These are phyloP conservation scores for Dendrobium officinale DNA, from an alignment of 106 monocot species.

Conservation along the genomic window DNA sequence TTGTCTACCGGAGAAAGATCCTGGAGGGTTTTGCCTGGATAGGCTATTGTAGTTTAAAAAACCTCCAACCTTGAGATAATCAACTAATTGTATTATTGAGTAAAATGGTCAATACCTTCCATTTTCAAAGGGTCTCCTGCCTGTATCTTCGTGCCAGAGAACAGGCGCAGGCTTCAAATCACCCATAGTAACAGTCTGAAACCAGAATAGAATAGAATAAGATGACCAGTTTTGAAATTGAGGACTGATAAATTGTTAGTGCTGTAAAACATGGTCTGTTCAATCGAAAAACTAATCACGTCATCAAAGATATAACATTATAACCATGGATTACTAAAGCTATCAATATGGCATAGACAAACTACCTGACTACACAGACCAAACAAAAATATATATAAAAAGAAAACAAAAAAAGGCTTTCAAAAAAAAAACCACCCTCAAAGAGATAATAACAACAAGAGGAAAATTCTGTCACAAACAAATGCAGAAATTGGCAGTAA, in stretches of 20 bases:
- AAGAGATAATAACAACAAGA: no score
- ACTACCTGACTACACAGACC: no score
- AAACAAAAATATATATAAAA: no score
- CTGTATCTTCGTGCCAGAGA: constrained; percentile 93
- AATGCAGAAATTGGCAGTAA: no score
- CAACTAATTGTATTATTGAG: not conserved
- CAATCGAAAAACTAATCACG: not conserved
- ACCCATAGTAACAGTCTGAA: constrained; percentile 54
- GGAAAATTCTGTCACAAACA: no score
- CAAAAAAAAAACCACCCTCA: no score
- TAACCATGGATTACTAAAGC: no score
- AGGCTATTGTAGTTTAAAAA: not conserved
- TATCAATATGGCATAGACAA: no score
- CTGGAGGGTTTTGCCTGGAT: constrained; percentile 70
- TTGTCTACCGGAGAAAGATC: constrained; percentile 55
- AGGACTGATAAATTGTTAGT: not conserved
- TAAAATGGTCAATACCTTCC: constrained; percentile 32
- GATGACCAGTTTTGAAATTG: not conserved
- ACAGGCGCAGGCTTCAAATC: constrained; percentile 90
- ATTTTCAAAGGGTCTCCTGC: constrained; percentile 56
- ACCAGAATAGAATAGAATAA: not conserved
- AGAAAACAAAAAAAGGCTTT: no score
- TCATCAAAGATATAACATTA: no score
- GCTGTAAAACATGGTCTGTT: not conserved
- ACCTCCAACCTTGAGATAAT: not conserved